A percentile compares a stretch with the other conserved stretches of the same genome.
Evolutionary conservation across 2,329 filamentous ascomycete genomes (phyloP).

Genomic region (Hortaea werneckii): DNA sequence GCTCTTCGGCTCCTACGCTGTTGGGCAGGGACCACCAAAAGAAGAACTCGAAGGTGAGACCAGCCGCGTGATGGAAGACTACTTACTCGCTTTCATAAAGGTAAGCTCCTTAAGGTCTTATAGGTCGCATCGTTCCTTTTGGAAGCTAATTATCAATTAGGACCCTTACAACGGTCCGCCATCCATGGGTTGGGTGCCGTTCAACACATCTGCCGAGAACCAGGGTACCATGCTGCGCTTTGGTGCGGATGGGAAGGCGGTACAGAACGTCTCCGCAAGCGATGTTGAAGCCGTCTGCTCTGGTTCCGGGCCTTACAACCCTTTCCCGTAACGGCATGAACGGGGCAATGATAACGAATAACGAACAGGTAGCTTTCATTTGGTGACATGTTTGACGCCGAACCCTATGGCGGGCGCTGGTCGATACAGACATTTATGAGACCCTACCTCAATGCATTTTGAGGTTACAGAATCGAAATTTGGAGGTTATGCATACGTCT

Average conservation of each 20-base stretch:
- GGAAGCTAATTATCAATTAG: no score
- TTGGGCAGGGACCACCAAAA: slow-evolving; percentile 15
- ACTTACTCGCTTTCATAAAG: slow-evolving; percentile 26
- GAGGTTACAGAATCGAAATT: no score
- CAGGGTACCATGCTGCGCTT: slow-evolving; percentile 11
- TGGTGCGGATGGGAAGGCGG: slow-evolving; percentile 11
- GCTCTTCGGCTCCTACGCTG: slow-evolving; percentile 27
- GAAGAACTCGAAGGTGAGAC: slow-evolving; percentile 20
- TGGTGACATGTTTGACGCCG: no score
- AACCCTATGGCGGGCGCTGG: no score
- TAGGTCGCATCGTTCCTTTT: no score
- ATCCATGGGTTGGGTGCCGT: slow-evolving; percentile 23
- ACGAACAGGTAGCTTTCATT: no score
- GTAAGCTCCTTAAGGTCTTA: no score
- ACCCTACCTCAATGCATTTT: no score
- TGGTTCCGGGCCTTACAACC: slow-evolving; percentile 2
- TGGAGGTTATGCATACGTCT: no score
- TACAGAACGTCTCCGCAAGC: slow-evolving; percentile 9
- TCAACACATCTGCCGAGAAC: slow-evolving; percentile 9
- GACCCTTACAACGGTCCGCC: slow-evolving; percentile 20
- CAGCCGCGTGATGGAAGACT: slow-evolving; percentile 27
- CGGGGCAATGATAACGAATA: no score
- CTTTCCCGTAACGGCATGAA: slow-evolving; percentile 1
- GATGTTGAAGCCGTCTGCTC: slow-evolving; percentile 11
- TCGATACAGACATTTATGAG: no score